Evolutionary conservation across 2,329 filamentous ascomycete genomes (phyloP), one percentile per base, ranked within the genome.

Genomic region (Aspergillus proliferans): DNA sequence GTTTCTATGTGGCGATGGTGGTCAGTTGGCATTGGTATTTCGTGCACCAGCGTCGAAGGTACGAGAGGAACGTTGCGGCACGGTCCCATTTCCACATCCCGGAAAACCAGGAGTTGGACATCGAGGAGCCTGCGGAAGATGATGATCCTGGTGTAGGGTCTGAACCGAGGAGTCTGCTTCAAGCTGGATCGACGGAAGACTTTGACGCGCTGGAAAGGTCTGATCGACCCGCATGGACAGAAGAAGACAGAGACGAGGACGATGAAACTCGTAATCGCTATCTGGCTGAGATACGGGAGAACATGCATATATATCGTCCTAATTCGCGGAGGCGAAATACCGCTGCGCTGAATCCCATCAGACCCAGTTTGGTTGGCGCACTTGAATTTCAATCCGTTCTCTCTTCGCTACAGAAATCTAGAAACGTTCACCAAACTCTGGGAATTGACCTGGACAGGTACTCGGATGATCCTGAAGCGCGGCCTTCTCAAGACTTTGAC

Each of bases 301-400:
- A 89, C 66, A 98, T 98, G 93, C 86, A 92, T 49, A 78, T 97
- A 24, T 84, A 83, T 56, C 82, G 89, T 19, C 82, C 87, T 1
- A 74, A 75, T 28, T 77, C 82, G 41, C 80, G 83, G 54, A 82
- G 86, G 56, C 85, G 85, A 55, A 89, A 78, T 43, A 83, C 38
- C 4, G 26, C 26, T 30, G 38, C 88, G 2, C 80, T 91, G 52
- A 92, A 85, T 6, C 87, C 90, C 0, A 96, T 98, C 53, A 81
- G 93, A 40, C 92, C 93, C 1, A 97, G 93, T 73, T 74, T 98
- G 43, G 86, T 98, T 3, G 93, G 93, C 40, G 93, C 88, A 7
- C 76, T 98, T 49, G 93, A 98, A 69, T 98, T 98, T 60, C 82
- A 91, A 58, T 92, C 92, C 2, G 86, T 95, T 3, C 74, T 98